Conservation (phyloP, 768 basidiomycete species). For the Mrakia blollopis region DNA sequence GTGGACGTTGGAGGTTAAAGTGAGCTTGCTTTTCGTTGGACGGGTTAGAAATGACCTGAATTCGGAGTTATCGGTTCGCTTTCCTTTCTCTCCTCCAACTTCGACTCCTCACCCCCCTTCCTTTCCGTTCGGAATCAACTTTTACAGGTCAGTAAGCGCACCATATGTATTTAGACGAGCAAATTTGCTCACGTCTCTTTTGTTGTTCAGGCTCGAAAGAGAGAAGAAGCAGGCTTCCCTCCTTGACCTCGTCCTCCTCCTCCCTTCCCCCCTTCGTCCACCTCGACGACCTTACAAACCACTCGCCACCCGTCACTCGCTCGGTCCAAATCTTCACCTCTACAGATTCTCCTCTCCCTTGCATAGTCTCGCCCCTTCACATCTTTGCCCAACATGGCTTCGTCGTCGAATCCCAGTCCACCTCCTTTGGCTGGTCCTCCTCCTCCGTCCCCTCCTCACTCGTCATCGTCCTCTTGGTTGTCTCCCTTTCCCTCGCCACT, state of each 20-base stretch:
- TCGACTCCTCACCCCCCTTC: no score
- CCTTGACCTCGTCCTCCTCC: not conserved
- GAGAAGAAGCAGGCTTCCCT: not conserved
- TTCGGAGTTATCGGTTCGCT: no score
- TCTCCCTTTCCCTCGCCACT: not conserved
- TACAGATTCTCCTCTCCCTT: not conserved
- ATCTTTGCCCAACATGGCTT: not conserved
- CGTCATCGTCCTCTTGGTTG: constrained; percentile 17
- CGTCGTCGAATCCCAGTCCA: not conserved
- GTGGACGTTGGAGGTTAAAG: no score
- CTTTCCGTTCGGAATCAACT: no score
- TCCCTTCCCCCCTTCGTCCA: not conserved
- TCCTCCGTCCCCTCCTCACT: not conserved
- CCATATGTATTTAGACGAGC: no score
- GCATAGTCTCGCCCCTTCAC: not conserved
- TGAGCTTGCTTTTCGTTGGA: no score
- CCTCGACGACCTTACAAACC: not conserved
- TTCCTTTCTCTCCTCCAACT: no score
- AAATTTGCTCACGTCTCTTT: no score
- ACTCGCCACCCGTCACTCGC: not conserved
- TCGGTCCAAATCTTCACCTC: not conserved
- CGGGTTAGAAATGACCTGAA: no score
- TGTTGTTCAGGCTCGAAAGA: not conserved
- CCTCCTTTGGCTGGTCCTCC: not conserved
- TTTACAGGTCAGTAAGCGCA: no score